Conservation (phyloP, 2,329 filamentous ascomycete species). For the Mycosphaerella arachidis region DNA sequence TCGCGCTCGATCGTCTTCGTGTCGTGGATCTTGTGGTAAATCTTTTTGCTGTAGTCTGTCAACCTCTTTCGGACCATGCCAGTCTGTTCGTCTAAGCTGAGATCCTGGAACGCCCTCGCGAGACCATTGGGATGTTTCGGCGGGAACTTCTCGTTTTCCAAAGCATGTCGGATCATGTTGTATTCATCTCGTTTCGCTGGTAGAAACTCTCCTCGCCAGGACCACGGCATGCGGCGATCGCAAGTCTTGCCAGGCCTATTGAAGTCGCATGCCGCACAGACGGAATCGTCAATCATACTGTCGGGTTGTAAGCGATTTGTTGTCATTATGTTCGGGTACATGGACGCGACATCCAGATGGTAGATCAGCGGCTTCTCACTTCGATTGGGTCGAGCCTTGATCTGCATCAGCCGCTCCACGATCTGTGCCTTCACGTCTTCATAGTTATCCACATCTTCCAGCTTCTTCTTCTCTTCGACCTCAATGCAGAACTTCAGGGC, state of each 20-base stretch:
- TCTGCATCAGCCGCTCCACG: constrained; percentile 59
- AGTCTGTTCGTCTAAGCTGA: constrained; percentile 78
- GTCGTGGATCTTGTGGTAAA: constrained; percentile 98
- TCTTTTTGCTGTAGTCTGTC: constrained; percentile 93
- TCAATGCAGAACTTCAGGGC: constrained; percentile 75
- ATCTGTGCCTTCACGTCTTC: constrained; percentile 75
- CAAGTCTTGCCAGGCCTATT: constrained; percentile 96
- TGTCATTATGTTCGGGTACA: constrained; percentile 99
- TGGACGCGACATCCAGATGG: constrained; percentile 95
- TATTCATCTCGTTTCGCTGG: constrained; percentile 96
- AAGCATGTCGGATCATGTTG: constrained; percentile 92
- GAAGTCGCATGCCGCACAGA: constrained; percentile 97
- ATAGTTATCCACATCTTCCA: constrained; percentile 50
- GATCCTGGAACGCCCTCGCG: constrained; percentile 70
- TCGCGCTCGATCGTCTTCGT: constrained; percentile 87
- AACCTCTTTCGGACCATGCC: constrained; percentile 76
- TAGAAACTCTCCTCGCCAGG: constrained; percentile 96
- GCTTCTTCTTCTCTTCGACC: constrained; percentile 50
- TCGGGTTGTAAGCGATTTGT: constrained; percentile 96
- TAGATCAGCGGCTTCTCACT: constrained; percentile 88
- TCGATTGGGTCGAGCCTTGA: constrained; percentile 80
- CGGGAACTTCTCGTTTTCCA: constrained; percentile 90
- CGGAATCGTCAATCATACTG: constrained; percentile 96
- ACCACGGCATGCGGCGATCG: constrained; percentile 89
- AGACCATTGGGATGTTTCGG: constrained; percentile 69